Percentiles rank a stretch among this genome's conserved stretches.
Conservation (phyloP, 1,139 yeast genomes). For the Hyphopichia pseudoburtonii region DNA sequence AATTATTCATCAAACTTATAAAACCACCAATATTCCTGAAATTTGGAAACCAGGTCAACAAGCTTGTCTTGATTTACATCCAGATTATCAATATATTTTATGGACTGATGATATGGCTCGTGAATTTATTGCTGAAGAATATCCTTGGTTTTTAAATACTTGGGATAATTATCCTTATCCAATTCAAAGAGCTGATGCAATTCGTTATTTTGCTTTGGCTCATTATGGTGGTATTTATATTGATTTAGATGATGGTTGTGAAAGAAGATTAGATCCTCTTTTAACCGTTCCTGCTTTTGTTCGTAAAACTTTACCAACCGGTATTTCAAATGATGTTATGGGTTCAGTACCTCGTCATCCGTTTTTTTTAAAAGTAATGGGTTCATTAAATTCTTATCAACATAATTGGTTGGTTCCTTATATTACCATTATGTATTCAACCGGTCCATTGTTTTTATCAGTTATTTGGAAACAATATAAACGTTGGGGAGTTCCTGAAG, state of each 20-base stretch:
- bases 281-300: slow-evolving; percentile 82
- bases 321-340: slow-evolving; percentile 91
- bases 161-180: slow-evolving; percentile 79
- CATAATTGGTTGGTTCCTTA: slow-evolving; percentile 81
- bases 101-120: slow-evolving; percentile 91
- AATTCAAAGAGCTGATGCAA: slow-evolving; percentile 90
- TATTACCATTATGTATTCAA: slow-evolving; percentile 87
- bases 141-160: slow-evolving; percentile 81
- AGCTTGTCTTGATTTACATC: slow-evolving; percentile 73
- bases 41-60: slow-evolving; percentile 79
- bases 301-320: slow-evolving; percentile 86
- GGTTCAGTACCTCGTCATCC: slow-evolving; percentile 88
- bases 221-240: slow-evolving; percentile 90
- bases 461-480: slow-evolving; percentile 87
- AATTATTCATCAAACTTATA: slow-evolving; percentile 92
- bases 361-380: slow-evolving; percentile 71
- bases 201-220: slow-evolving; percentile 77
- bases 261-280: slow-evolving; percentile 73
- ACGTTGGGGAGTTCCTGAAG: slow-evolving; percentile 70
- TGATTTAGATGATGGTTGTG: slow-evolving; percentile 89
- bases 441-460: slow-evolving; percentile 87
- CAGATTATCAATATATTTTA: slow-evolving; percentile 80
- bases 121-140: slow-evolving; percentile 72
- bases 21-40: slow-evolving; percentile 73
- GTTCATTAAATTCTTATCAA: slow-evolving; percentile 61